phyloP scores from a whole-genome alignment of 805 yeast genomes.

The Starmerella etchellsii region DNA sequence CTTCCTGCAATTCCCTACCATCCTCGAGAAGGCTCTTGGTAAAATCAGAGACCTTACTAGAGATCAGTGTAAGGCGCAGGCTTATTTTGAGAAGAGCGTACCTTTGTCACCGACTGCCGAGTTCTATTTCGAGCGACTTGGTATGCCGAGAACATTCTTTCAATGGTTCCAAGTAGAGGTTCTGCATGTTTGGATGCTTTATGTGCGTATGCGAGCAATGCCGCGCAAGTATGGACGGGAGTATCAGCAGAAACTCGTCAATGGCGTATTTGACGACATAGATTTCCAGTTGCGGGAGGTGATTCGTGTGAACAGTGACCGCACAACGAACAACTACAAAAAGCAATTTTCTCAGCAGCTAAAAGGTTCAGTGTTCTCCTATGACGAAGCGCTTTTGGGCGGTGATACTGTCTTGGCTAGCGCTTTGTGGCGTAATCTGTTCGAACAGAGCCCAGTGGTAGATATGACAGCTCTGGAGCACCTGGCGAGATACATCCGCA shows the following conservation, averaged over 20 bases:
- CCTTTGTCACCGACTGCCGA: constrained; percentile 53
- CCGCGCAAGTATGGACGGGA: constrained; percentile 79
- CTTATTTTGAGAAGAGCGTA: constrained; percentile 26
- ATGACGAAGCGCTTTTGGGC: constrained; percentile 80
- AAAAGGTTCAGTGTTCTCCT: constrained; percentile 76
- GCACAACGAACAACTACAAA: constrained; percentile 72
- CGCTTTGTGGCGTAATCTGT: constrained; percentile 60
- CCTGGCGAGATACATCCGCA: constrained; percentile 76
- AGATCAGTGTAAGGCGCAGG: constrained; percentile 77
- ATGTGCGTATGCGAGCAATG: constrained; percentile 91
- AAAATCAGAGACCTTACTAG: constrained; percentile 71
- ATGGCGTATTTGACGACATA: constrained; percentile 78
- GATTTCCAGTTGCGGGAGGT: constrained; percentile 77
- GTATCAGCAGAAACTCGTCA: constrained; percentile 85
- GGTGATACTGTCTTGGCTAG: constrained; percentile 44
- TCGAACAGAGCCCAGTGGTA: constrained; percentile 68
- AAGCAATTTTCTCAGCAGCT: constrained; percentile 84
- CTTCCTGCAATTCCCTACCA: constrained; percentile 86
- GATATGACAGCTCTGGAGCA: constrained; percentile 80
- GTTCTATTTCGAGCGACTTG: constrained; percentile 75
- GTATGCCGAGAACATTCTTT: constrained; percentile 75
- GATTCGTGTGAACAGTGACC: constrained; percentile 67
- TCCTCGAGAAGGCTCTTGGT: constrained; percentile 72
- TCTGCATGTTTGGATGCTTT: constrained; percentile 85
- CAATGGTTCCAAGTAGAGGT: constrained; percentile 92